Evolutionary conservation across 768 basidiomycete genomes (phyloP).

Genomic region (Pholiota microspora): DNA sequence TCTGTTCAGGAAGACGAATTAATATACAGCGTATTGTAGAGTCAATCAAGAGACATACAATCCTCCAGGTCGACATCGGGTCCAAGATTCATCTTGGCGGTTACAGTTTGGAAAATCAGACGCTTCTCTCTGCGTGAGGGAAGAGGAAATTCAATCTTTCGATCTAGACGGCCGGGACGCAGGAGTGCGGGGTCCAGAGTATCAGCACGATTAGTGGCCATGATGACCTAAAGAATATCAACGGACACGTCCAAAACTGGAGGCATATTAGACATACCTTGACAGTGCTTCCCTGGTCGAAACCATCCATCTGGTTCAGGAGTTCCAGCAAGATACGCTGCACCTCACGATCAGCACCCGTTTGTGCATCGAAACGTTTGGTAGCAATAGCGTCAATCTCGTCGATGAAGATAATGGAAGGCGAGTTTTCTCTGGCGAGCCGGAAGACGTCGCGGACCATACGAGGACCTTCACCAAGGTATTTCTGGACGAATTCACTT

Average conservation of each 20-base stretch:
- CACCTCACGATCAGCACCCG: slow-evolving; percentile 97
- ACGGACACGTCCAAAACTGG: not conserved
- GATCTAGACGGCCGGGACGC: slow-evolving; percentile 94
- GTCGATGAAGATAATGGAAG: slow-evolving; percentile 99
- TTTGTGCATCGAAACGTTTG: slow-evolving; percentile 99
- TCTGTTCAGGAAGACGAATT: slow-evolving; percentile 46
- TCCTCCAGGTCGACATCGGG: slow-evolving; percentile 99
- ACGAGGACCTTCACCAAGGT: slow-evolving; percentile 97
- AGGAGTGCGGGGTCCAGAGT: slow-evolving; percentile 97
- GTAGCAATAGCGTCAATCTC: slow-evolving; percentile 99
- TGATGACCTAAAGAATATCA: slow-evolving; percentile 76
- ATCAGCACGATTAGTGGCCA: slow-evolving; percentile 99
- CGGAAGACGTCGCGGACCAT: slow-evolving; percentile 99
- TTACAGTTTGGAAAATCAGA: slow-evolving; percentile 96
- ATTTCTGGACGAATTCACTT: slow-evolving; percentile 99
- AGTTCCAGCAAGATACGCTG: slow-evolving; percentile 97
- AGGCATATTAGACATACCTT: slow-evolving; percentile 61
- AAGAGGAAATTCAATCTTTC: slow-evolving; percentile 98
- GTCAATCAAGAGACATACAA: too few relatives aligned
- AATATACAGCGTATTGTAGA: too few relatives aligned
- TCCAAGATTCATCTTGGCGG: slow-evolving; percentile 95
- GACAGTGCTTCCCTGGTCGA: slow-evolving; percentile 97
- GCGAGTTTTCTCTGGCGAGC: slow-evolving; percentile 94
- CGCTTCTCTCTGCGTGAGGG: slow-evolving; percentile 95
- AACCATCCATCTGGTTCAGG: slow-evolving; percentile 99